Percentiles rank a stretch among this genome's conserved stretches.
Evolutionary conservation across 2,329 filamentous ascomycete genomes (phyloP).

Genomic region (Pseudopyricularia javanii): DNA sequence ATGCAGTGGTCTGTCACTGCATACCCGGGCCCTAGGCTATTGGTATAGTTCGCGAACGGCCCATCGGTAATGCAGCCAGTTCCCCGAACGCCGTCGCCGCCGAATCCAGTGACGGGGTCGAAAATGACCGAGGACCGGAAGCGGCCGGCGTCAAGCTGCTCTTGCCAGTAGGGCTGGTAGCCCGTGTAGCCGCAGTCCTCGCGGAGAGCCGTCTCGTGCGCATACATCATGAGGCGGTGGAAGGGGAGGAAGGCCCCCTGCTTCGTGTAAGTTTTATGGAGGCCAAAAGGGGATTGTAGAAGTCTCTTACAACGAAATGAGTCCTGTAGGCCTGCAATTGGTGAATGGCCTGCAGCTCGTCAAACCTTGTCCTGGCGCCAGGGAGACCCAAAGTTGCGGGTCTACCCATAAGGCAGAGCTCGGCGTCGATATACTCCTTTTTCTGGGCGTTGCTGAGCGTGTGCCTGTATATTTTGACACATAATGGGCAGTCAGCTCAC

Average conservation of each 20-base stretch:
- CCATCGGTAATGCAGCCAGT: constrained; percentile 6
- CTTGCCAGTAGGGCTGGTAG: constrained; percentile 13
- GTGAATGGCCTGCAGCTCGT: constrained; percentile 15
- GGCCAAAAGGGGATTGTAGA: background rate
- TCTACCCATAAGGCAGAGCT: constrained; percentile 13
- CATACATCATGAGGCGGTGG: constrained; percentile 15
- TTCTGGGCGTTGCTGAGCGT: constrained; percentile 11
- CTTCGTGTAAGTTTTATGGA: background rate
- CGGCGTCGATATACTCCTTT: constrained; percentile 13
- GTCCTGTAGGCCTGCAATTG: constrained; percentile 10
- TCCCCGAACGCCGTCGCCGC: constrained; percentile 5
- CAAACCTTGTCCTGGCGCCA: constrained; percentile 11
- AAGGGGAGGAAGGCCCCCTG: constrained; percentile 17
- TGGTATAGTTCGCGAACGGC: constrained; percentile 10
- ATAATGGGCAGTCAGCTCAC: background rate
- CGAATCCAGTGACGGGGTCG: constrained; percentile 8
- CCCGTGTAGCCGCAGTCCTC: constrained; percentile 16
- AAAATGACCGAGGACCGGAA: constrained; percentile 6
- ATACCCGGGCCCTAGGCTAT: constrained; percentile 9
- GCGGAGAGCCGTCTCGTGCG: constrained; percentile 14
- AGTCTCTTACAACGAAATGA: constrained; percentile 7
- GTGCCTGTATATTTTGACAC: constrained; percentile 9
- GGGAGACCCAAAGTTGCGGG: constrained; percentile 9
- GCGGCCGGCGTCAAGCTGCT: constrained; percentile 6
- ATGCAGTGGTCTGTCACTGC: constrained; percentile 9